Evolutionary conservation across 2,329 filamentous ascomycete genomes (phyloP), one percentile per base, ranked within the genome.

Genomic region (Drechslerella stenobrocha): DNA sequence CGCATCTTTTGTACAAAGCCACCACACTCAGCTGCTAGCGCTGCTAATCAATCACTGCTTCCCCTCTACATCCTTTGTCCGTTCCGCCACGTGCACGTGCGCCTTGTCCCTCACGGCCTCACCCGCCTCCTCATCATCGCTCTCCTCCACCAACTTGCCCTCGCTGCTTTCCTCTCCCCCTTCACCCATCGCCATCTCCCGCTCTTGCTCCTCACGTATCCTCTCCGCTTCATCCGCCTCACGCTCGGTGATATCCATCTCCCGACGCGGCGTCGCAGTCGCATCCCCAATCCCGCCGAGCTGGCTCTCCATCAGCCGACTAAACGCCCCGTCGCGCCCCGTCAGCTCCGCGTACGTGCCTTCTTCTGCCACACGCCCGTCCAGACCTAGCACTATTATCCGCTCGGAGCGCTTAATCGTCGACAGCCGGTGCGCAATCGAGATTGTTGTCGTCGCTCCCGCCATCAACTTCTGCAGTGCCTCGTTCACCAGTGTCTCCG

Each of bases 231-330:
- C 18, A 64, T 66, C 56, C 65, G 65, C 46, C 70, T 72, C 11
- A 15, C 60, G 46, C 34, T 60, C 64, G 2, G 55, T 63, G 26
- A 64, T 64, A 45, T 57, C 57, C 66, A 64, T 58, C 47, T 64
- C 50, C 22, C 55, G 58, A 26, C 70, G 52, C 6, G 53, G 60
- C 13, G 18, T 18, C 20, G 40, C 52, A 6, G 65, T 56, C n/a
- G 44, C 87, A 8, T 90, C 91, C 73, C 83, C 93, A 84, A 96
- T 88, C 6, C 88, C 87, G 9, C 91, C 93, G 84, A 97, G 88
- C 78, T 98, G 93, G 91, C 91, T 97, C 77, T 97, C 92, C 93
- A 98, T 98, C 53, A 98, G 80, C 78, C 88, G 93, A 73, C 86
- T 92, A 75, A 98, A 98, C 1, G 91, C 90, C 52, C 92, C 95